Evolutionary conservation across 805 yeast genomes (phyloP).

Genomic region (Grigorovia transvaalensis): DNA sequence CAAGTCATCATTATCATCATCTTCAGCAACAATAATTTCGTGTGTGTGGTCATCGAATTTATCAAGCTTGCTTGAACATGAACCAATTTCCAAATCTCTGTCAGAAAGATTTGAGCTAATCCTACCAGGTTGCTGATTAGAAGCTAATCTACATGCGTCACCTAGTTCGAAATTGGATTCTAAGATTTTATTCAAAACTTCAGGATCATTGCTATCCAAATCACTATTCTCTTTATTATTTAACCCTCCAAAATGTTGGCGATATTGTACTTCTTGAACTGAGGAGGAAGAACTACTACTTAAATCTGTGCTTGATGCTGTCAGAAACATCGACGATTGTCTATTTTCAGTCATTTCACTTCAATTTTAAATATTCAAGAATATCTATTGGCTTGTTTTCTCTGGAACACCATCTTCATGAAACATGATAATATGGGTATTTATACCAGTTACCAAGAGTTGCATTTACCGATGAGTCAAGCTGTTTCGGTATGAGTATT

Average conservation of each 20-base stretch:
- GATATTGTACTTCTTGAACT: not conserved
- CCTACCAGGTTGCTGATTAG: conserved; percentile 1
- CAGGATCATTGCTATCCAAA: not conserved
- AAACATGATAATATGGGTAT: too few species aligned
- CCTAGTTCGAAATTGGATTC: conserved; percentile 19
- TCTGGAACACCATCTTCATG: too few species aligned
- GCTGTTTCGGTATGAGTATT: too few species aligned
- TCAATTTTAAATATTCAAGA: too few species aligned
- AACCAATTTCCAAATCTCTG: not conserved
- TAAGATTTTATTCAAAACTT: conserved; percentile 11
- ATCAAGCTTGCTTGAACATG: not conserved
- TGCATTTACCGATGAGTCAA: too few species aligned
- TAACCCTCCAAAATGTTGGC: not conserved
- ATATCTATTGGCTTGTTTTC: too few species aligned
- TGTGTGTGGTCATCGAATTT: not conserved
- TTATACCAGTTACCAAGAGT: too few species aligned
- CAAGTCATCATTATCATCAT: not conserved
- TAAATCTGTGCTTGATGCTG: not conserved
- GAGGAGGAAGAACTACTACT: not conserved
- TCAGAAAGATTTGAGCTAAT: not conserved
- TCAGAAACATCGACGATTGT: not conserved
- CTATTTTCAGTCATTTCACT: too few species aligned
- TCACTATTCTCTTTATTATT: not conserved
- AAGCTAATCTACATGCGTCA: conserved; percentile 20
- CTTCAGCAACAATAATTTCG: not conserved